A percentile compares a stretch with the other conserved stretches of the same genome.
phyloP scores from a whole-genome alignment of 2,329 filamentous ascomycete species.

The Venturia effusa region DNA sequence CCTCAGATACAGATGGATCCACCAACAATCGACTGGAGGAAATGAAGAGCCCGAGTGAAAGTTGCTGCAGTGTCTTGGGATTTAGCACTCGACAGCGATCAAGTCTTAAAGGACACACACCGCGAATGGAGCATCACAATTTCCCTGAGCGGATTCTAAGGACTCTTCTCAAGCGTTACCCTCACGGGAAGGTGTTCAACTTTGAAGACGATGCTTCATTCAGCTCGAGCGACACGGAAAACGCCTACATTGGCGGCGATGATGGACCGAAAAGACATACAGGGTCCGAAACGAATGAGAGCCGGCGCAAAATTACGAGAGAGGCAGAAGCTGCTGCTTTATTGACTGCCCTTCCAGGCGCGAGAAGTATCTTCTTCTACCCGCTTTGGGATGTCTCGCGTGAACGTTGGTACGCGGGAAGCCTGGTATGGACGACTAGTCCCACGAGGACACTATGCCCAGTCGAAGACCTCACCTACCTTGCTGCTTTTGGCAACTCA shows the following conservation, averaged over 20 bases:
- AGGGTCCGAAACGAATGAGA: neutral
- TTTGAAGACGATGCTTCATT: conserved; percentile 15
- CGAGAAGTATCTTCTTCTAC: conserved; percentile 2
- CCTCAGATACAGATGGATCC: neutral
- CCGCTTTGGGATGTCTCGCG: conserved; percentile 4
- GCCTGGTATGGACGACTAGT: conserved; percentile 20
- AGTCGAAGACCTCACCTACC: conserved; percentile 40
- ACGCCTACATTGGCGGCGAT: neutral
- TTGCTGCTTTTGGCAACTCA: conserved; percentile 41
- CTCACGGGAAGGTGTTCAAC: conserved; percentile 19
- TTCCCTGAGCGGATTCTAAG: conserved; percentile 12
- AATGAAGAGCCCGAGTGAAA: neutral
- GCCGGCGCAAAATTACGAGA: neutral
- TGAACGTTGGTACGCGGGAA: conserved; percentile 1
- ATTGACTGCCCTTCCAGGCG: conserved; percentile 1
- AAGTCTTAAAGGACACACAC: neutral
- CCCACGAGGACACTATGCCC: conserved; percentile 34
- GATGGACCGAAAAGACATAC: neutral
- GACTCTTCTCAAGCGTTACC: conserved; percentile 16
- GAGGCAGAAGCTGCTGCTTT: conserved; percentile 6
- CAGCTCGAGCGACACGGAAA: conserved; percentile 13
- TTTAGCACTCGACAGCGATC: conserved; percentile 12
- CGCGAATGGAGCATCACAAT: conserved; percentile 1
- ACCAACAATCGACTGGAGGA: neutral
- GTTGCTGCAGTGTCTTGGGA: conserved; percentile 11